Conservation (phyloP, 1,139 yeast genomes). For the Candida pseudoviswanathii region DNA sequence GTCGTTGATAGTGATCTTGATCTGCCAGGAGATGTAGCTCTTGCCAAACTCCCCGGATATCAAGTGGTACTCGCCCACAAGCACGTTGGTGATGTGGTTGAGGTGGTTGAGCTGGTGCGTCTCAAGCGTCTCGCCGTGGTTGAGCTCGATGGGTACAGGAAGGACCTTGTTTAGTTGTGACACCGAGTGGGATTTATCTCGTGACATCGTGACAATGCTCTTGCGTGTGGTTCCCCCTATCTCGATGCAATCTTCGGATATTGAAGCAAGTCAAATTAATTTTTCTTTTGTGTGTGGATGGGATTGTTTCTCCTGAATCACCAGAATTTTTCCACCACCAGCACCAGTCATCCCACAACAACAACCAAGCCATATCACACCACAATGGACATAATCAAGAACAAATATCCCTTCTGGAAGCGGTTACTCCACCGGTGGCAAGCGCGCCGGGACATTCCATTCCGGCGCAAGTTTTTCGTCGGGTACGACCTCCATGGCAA, state of each 20-base stretch:
- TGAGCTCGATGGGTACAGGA: slow-evolving; percentile 41
- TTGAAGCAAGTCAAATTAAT: neutral
- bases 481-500: slow-evolving; percentile 82
- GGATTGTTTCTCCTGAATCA: no score
- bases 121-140: slow-evolving; percentile 24
- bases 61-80: slow-evolving; percentile 42
- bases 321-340: neutral
- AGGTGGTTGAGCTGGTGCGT: slow-evolving; percentile 13
- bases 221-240: no score
- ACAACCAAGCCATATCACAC: neutral
- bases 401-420: slow-evolving; percentile 42
- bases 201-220: slow-evolving; percentile 4
- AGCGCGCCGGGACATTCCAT: slow-evolving; percentile 64
- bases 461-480: slow-evolving; percentile 57
- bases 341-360: neutral
- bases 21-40: slow-evolving; percentile 51
- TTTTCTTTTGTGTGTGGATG: neutral
- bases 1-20: slow-evolving; percentile 46
- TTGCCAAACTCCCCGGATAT: slow-evolving; percentile 41
- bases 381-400: slow-evolving; percentile 38
- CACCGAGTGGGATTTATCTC: slow-evolving; percentile 20
- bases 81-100: slow-evolving; percentile 38
- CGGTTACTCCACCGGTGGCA: slow-evolving; percentile 60
- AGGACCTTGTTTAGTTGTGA: slow-evolving; percentile 35
- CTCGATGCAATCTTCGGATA: no score